Evolutionary conservation across 1,139 yeast genomes (phyloP).

Genomic region (Blastobotrys raffinosifermentans): DNA sequence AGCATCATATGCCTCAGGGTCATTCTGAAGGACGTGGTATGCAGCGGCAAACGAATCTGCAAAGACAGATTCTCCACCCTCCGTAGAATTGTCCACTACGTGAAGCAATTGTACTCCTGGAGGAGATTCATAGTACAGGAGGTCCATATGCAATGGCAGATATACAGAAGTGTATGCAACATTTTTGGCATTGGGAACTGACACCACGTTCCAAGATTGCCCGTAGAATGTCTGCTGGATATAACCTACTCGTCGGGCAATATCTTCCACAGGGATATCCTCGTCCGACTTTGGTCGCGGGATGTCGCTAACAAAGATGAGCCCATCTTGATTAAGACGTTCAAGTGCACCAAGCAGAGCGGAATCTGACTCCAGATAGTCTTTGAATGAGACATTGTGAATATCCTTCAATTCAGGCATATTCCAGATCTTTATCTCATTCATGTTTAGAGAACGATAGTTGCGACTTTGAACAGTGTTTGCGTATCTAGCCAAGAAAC

Average conservation of each 20-base stretch:
- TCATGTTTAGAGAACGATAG: conserved; percentile 26
- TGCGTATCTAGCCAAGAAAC: conserved; percentile 45
- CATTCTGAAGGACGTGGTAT: conserved; percentile 44
- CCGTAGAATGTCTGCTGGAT: conserved; percentile 73
- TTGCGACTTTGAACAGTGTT: conserved; percentile 33
- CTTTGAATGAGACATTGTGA: conserved; percentile 36
- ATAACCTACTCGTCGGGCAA: conserved; percentile 64
- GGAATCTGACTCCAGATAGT: conserved; percentile 40
- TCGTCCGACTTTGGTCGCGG: conserved; percentile 35
- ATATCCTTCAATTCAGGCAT: conserved; percentile 25
- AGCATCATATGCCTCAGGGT: conserved; percentile 61
- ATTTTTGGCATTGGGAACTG: conserved; percentile 57
- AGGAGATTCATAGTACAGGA: conserved; percentile 74
- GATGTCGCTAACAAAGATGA: conserved; percentile 49
- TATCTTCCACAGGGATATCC: conserved; percentile 34
- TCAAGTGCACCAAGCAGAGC: conserved; percentile 40
- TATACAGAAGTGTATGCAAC: conserved; percentile 66
- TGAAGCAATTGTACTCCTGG: conserved; percentile 77
- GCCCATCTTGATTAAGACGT: conserved; percentile 52
- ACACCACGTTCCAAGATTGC: conserved; percentile 61
- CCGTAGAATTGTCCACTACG: conserved; percentile 54
- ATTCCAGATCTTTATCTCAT: conserved; percentile 30
- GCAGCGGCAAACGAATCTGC: conserved; percentile 75
- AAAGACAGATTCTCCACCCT: conserved; percentile 68
- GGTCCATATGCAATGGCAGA: conserved; percentile 76